Evolutionary conservation across 208 protist species (phyloP).

Genomic region (Leishmania braziliensis): DNA sequence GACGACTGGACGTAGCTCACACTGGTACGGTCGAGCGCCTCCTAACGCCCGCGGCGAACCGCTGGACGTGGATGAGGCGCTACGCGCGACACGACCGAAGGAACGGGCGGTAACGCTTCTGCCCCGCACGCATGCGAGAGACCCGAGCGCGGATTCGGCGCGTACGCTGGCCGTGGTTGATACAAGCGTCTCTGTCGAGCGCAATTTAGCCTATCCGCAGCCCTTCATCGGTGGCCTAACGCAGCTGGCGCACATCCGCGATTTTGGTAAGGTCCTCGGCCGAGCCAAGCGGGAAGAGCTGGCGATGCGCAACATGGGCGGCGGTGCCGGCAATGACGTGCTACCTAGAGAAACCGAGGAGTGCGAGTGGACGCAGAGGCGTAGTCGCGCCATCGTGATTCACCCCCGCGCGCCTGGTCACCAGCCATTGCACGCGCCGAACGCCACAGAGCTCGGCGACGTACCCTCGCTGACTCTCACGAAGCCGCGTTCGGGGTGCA

Average conservation of each 20-base stretch:
- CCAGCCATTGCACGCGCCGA: conserved; percentile 44
- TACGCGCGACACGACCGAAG: conserved; percentile 51
- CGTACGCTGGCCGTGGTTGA: conserved; percentile 14
- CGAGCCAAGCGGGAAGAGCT: conserved; percentile 44
- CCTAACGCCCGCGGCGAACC: conserved; percentile 26
- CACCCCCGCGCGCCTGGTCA: conserved; percentile 69
- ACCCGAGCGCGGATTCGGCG: background rate
- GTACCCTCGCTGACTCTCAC: conserved; percentile 63
- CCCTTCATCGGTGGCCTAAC: conserved; percentile 41
- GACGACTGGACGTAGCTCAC: conserved; percentile 50
- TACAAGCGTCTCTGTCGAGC: conserved; percentile 63
- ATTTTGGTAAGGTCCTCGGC: conserved; percentile 53
- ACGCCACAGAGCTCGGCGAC: conserved; percentile 62
- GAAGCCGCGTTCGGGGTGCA: conserved; percentile 42
- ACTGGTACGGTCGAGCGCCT: conserved; percentile 54
- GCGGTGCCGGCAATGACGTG: conserved; percentile 10
- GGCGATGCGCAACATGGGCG: background rate
- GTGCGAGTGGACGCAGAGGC: conserved; percentile 36
- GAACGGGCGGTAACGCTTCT: conserved; percentile 40
- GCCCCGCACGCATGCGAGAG: conserved; percentile 13
- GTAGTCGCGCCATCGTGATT: conserved; percentile 45
- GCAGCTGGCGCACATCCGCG: conserved; percentile 37
- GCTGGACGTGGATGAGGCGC: conserved; percentile 52
- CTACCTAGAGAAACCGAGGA: conserved; percentile 8
- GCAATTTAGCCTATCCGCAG: conserved; percentile 57